phyloP scores from a whole-genome alignment of 345 rosid species.

The Noccaea caerulescens region DNA sequence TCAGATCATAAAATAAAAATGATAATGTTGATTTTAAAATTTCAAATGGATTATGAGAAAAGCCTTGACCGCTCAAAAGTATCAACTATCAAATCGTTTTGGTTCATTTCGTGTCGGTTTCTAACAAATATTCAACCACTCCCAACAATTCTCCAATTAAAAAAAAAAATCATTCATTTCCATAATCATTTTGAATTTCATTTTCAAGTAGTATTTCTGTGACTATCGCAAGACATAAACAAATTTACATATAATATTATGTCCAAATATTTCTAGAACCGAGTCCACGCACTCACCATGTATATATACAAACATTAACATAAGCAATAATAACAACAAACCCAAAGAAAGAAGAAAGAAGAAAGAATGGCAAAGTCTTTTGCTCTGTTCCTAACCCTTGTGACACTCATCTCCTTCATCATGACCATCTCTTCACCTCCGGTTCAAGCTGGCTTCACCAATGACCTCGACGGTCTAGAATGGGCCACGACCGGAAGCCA shows the following conservation, averaged over 20 bases:
- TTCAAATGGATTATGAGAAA: constrained; percentile 42
- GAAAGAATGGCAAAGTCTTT: constrained; percentile 49
- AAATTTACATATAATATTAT: not conserved
- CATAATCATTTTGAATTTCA: not conserved
- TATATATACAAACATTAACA: constrained; percentile 21
- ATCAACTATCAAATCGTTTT: constrained; percentile 8
- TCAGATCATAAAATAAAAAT: constrained; percentile 9
- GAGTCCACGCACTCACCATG: constrained; percentile 35
- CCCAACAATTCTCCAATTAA: constrained; percentile 38
- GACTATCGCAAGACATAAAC: not conserved
- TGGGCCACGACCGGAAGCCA: constrained; percentile 47
- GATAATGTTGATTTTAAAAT: not conserved
- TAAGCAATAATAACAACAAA: constrained; percentile 1
- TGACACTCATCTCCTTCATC: constrained; percentile 40
- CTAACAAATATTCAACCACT: constrained; percentile 50
- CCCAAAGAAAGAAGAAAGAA: constrained; percentile 27
- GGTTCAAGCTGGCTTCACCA: constrained; percentile 42
- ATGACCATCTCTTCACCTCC: constrained; percentile 25
- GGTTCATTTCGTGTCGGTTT: constrained; percentile 33
- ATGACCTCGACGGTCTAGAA: constrained; percentile 41
- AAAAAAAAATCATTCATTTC: constrained; percentile 1
- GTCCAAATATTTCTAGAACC: not conserved
- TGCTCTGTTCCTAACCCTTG: constrained; percentile 39
- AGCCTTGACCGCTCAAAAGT: constrained; percentile 35
- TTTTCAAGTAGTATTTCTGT: constrained; percentile 11